Evolutionary conservation across 179 eudicot genomes (phyloP).

Genomic region (Silene coronaria): DNA sequence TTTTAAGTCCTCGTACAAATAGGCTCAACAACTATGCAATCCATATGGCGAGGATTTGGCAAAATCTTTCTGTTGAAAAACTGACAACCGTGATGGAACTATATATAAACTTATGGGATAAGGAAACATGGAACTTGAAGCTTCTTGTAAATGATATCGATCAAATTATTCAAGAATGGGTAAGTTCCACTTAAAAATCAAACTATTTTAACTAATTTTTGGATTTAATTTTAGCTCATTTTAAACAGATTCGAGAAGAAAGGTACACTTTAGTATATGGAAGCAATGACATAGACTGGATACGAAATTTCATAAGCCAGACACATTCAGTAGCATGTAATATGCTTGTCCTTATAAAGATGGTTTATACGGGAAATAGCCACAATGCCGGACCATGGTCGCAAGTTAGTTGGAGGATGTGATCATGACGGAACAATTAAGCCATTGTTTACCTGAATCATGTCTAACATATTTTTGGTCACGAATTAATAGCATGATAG

Average conservation of each 20-base stretch:
- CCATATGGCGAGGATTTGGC: conserved; percentile 46
- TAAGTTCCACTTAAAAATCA: conserved; percentile 6
- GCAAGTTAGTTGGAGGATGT: background rate
- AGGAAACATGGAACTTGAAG: conserved; percentile 39
- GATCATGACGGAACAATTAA: conserved; percentile 22
- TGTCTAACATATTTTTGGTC: conserved; percentile 43
- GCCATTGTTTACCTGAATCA: conserved; percentile 31
- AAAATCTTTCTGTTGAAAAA: conserved; percentile 24
- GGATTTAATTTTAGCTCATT: background rate
- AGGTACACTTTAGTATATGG: conserved; percentile 16
- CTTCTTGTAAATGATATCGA: conserved; percentile 36
- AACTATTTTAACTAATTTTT: no score
- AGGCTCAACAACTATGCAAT: conserved; percentile 43
- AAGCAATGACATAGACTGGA: conserved; percentile 37
- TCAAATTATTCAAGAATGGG: conserved; percentile 32
- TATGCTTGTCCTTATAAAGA: conserved; percentile 27
- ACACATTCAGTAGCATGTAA: conserved; percentile 26
- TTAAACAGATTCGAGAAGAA: conserved; percentile 32
- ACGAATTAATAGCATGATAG: conserved; percentile 48
- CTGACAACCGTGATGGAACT: conserved; percentile 34
- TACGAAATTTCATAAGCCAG: conserved; percentile 28
- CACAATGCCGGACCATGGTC: conserved; percentile 17
- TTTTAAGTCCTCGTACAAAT: conserved; percentile 39
- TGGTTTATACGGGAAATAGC: conserved; percentile 39
- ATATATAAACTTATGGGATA: conserved; percentile 34